Evolutionary conservation across 768 basidiomycete species (phyloP), one percentile per base, ranked within the genome.

Genomic region (Russula emetica): DNA sequence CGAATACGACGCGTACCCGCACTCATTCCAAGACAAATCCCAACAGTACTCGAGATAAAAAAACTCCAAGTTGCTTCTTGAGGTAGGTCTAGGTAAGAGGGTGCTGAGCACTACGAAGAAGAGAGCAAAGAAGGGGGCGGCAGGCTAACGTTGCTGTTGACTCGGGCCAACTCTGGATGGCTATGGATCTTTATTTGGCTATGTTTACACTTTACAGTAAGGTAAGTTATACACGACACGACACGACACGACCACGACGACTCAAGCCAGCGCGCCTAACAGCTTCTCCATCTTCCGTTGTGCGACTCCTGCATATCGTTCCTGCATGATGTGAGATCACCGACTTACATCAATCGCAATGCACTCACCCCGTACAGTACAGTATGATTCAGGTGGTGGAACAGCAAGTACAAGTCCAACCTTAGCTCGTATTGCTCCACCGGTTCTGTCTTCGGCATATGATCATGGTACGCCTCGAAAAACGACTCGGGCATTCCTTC

Each of bases 301-400:
- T 42, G 85, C 82, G 70, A 80, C 81, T 1, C 73, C 63, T 9
- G 83, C 82, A 70, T 89, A 89, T 61, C 78, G 76, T 20, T 77
- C 76, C 79, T 78, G 51, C 3, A 20, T 62, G 8, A 2, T 51
- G 42, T 36, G 26, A 60, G 18, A 50, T 32, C 32, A 28, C 50
- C 7, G 49, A 28, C 58, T 47, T 34, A 55, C 18, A 61, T 40
- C 9, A 22, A 38, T 44, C 20, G 18, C 1, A 11, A 50, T 24
- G 36, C 10, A 77, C 86, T 76, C 70, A 90, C 90, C 63, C 88
- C 88, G 70, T 92, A 92, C 5, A 92, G 72, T 5, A 89, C 75
- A 0, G 90, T 89, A 69, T 92, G 90, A 69, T 92, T 92, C 67
- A 92, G 75, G 70, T 90, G 90, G 73, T 92, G 90, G 66, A 88